Evolutionary conservation across 148 eudicot genomes (phyloP).

Genomic region (Cornus controversa): DNA sequence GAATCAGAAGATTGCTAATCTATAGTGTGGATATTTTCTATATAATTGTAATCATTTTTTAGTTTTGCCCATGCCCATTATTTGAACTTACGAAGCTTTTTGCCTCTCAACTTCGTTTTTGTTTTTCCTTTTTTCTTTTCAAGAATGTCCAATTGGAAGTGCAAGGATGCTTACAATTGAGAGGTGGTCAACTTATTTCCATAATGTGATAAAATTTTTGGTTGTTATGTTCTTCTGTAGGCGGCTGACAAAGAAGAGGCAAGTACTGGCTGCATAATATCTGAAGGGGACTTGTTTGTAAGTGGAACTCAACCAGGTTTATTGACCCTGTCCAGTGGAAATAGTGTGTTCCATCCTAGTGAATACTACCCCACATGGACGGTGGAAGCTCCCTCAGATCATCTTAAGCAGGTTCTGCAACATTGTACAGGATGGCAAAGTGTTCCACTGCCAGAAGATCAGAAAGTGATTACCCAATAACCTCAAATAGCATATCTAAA

Average conservation of each 20-base stretch:
- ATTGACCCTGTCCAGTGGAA: constrained; percentile 8
- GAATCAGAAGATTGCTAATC: too few relatives aligned
- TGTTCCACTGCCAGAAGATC: constrained; percentile 40
- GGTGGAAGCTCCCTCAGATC: constrained; percentile 62
- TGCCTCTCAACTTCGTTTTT: neutral
- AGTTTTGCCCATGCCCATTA: neutral
- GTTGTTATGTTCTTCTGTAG: constrained; percentile 18
- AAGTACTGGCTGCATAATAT: constrained; percentile 37
- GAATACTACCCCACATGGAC: constrained; percentile 69
- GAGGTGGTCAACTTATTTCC: too few relatives aligned
- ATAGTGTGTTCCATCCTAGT: constrained; percentile 32
- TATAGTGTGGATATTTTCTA: too few relatives aligned
- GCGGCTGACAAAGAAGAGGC: constrained; percentile 45
- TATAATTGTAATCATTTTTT: too few relatives aligned
- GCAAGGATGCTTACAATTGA: too few relatives aligned
- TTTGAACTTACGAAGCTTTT: neutral
- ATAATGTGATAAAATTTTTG: too few relatives aligned
- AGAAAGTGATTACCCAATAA: constrained; percentile 5
- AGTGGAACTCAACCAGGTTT: constrained; percentile 41
- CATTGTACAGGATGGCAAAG: constrained; percentile 77
- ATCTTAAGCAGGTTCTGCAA: constrained; percentile 59
- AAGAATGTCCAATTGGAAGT: too few relatives aligned
- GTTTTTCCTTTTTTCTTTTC: too few relatives aligned
- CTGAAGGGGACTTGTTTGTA: constrained; percentile 49
- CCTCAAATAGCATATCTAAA: neutral